Evolutionary conservation across 1,284 basidiomycete species (phyloP).

Genomic region (Stereum hirsutum): DNA sequence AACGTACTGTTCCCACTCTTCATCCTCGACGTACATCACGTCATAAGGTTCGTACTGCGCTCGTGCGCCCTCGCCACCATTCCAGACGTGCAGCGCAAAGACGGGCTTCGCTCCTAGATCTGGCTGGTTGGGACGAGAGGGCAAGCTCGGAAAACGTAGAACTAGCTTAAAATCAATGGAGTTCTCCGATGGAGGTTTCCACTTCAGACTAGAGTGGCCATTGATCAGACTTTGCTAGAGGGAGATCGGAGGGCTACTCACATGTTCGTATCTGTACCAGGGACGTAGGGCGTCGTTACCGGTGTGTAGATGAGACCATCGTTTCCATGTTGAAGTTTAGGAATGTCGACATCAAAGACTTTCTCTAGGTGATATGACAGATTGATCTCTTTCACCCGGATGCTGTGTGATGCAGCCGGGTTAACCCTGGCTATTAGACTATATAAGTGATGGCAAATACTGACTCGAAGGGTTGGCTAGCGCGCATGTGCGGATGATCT

Average conservation of each 20-base stretch:
- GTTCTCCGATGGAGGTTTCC: slow-evolving; percentile 98
- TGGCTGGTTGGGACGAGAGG: slow-evolving; percentile 44
- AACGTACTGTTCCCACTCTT: slow-evolving; percentile 87
- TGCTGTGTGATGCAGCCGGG: slow-evolving; percentile 41
- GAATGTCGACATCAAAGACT: slow-evolving; percentile 81
- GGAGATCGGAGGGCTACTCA: slow-evolving; percentile 28
- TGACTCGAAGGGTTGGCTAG: slow-evolving; percentile 79
- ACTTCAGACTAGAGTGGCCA: slow-evolving; percentile 78
- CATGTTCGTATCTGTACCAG: slow-evolving; percentile 94
- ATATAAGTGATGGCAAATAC: slow-evolving; percentile 17
- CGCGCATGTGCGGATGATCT: slow-evolving; percentile 58
- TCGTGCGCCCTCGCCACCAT: slow-evolving; percentile 52
- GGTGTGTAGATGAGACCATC: slow-evolving; percentile 98
- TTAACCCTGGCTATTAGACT: too few species aligned
- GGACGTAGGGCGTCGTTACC: slow-evolving; percentile 74
- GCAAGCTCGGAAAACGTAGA: slow-evolving; percentile 78
- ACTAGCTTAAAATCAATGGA: slow-evolving; percentile 96
- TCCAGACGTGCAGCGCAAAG: slow-evolving; percentile 78
- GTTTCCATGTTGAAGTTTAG: slow-evolving; percentile 85
- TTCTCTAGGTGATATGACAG: slow-evolving; percentile 85
- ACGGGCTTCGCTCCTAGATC: slow-evolving; percentile 83
- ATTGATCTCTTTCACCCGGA: slow-evolving; percentile 83
- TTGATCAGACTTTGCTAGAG: slow-evolving; percentile 4
- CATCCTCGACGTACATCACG: slow-evolving; percentile 77
- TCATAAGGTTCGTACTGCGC: slow-evolving; percentile 81